phyloP scores from a whole-genome alignment of 768 basidiomycete species.

The Galerina marginata region DNA sequence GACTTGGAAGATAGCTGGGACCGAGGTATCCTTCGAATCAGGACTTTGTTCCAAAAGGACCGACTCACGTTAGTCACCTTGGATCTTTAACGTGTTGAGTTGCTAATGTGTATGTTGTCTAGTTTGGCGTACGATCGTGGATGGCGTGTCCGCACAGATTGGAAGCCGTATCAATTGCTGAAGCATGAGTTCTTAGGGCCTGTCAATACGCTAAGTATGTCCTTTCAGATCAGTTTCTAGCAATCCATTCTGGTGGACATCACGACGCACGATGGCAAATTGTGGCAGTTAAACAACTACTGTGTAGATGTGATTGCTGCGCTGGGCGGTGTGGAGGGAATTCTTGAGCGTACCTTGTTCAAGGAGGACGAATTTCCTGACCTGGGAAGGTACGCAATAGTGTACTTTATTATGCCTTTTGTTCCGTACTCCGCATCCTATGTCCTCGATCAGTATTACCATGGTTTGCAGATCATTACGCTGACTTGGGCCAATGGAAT shows the following conservation, averaged over 20 bases:
- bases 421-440: no score
- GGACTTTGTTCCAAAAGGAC: conserved; percentile 99
- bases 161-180: conserved; percentile 95
- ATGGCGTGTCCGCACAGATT: conserved; percentile 97
- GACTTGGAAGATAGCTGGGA: conserved; percentile 99
- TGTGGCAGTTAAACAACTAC: conserved; percentile 98
- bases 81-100: neutral
- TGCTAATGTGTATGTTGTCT: conserved; percentile 15
- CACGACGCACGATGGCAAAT: conserved; percentile 95
- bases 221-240: conserved; percentile 39
- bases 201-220: neutral
- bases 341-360: conserved; percentile 96
- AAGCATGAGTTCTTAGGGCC: conserved; percentile 64
- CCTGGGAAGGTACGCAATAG: conserved; percentile 79
- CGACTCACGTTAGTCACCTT: conserved; percentile 73
- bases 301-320: conserved; percentile 99
- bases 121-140: conserved; percentile 97
- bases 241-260: conserved; percentile 99
- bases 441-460: no score
- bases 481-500: no score
- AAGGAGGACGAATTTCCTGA: conserved; percentile 96
- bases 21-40: conserved; percentile 97
- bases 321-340: conserved; percentile 94
- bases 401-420: neutral
- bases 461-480: no score